These are phyloP conservation scores for Lenwebbia sp. DNA, from an alignment of 345 rosid species.

Conservation along the genomic window DNA sequence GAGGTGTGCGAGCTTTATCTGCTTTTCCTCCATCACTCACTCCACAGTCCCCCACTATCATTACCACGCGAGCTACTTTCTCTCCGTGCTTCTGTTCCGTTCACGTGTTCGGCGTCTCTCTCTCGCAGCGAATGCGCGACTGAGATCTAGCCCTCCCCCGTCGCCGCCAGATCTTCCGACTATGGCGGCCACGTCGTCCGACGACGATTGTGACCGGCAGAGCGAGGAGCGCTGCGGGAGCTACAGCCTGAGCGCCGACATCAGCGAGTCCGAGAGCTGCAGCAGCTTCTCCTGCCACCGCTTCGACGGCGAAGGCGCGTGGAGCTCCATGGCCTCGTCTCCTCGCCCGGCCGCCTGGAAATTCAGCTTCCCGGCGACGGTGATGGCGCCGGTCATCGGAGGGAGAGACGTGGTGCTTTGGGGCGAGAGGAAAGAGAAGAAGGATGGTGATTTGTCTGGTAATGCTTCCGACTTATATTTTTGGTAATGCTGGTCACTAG, in stretches of 20 bases:
- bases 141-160: slow-evolving; percentile 8
- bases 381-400: slow-evolving; percentile 15
- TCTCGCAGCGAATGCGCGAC: slow-evolving; percentile 1
- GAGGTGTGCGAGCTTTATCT: neutral
- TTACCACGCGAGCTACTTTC: neutral
- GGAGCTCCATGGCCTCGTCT: slow-evolving; percentile 59
- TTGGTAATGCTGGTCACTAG: neutral
- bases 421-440: slow-evolving; percentile 58
- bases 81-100: neutral
- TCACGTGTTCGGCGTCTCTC: neutral
- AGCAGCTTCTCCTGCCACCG: slow-evolving; percentile 72
- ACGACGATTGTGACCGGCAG: slow-evolving; percentile 49
- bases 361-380: slow-evolving; percentile 35
- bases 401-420: slow-evolving; percentile 16
- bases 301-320: slow-evolving; percentile 57
- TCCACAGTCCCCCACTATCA: neutral
- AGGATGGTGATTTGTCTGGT: slow-evolving; percentile 66
- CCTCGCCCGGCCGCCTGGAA: slow-evolving; percentile 24
- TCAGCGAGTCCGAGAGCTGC: slow-evolving; percentile 92
- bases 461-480: neutral
- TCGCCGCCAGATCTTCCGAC: neutral
- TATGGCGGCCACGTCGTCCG: slow-evolving; percentile 68
- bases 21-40: neutral
- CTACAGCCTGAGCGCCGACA: slow-evolving; percentile 90
- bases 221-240: slow-evolving; percentile 78